Evolutionary conservation across 2,329 filamentous ascomycete species (phyloP).

Genomic region (Cordyceps cateniannulata): DNA sequence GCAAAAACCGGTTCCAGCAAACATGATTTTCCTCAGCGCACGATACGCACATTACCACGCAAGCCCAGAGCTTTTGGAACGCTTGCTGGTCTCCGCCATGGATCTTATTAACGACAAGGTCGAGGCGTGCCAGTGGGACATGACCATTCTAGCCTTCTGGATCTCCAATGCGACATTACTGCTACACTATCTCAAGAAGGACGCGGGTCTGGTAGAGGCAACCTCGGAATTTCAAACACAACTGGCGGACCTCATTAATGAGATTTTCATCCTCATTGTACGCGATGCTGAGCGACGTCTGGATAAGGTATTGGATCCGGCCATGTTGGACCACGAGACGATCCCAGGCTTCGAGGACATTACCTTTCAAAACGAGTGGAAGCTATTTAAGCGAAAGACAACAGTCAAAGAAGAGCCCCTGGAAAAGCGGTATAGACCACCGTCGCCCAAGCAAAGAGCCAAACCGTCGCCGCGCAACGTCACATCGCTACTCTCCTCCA

Average conservation of each 20-base stretch:
- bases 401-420: slow-evolving; percentile 85
- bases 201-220: slow-evolving; percentile 69
- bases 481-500: slow-evolving; percentile 90
- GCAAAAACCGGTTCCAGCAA: slow-evolving; percentile 97
- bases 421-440: slow-evolving; percentile 86
- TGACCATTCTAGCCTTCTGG: slow-evolving; percentile 99
- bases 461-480: slow-evolving; percentile 93
- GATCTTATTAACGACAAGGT: slow-evolving; percentile 96
- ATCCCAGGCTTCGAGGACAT: slow-evolving; percentile 97
- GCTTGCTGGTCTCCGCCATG: slow-evolving; percentile 78
- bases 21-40: slow-evolving; percentile 92
- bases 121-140: slow-evolving; percentile 96
- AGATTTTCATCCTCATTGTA: slow-evolving; percentile 97
- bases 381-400: slow-evolving; percentile 85
- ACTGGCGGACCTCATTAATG: slow-evolving; percentile 89
- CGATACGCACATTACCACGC: slow-evolving; percentile 96
- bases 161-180: slow-evolving; percentile 93
- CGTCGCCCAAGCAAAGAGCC: slow-evolving; percentile 85
- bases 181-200: slow-evolving; percentile 96
- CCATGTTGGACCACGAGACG: slow-evolving; percentile 96
- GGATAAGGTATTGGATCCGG: slow-evolving; percentile 88
- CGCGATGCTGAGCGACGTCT: slow-evolving; percentile 90
- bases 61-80: slow-evolving; percentile 73
- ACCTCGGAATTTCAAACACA: slow-evolving; percentile 89
- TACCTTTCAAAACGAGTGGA: slow-evolving; percentile 97